Evolutionary conservation across 1,284 basidiomycete species (phyloP).

Genomic region (Singerocomus inundabilis): DNA sequence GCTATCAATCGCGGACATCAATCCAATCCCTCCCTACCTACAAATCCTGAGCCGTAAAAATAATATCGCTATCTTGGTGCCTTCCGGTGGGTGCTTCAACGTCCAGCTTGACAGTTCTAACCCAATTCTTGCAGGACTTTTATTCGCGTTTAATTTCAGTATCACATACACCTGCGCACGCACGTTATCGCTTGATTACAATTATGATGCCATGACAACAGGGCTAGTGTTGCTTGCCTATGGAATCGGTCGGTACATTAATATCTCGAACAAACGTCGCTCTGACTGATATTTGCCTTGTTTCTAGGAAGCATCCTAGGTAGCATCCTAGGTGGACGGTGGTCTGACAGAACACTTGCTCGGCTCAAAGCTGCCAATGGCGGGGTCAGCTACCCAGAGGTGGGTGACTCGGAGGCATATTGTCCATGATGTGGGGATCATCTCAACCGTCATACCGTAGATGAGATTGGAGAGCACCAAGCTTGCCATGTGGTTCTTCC

Average conservation of each 20-base stretch:
- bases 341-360: constrained; percentile 67
- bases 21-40: constrained; percentile 24
- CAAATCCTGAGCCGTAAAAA: constrained; percentile 15
- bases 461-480: constrained; percentile 74
- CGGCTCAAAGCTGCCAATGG: constrained; percentile 60
- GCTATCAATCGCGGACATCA: constrained; percentile 22
- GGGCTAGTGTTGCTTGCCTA: constrained; percentile 79
- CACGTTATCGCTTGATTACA: constrained; percentile 64
- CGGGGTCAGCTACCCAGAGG: constrained; percentile 67
- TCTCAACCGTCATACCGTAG: constrained; percentile 34
- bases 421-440: not conserved
- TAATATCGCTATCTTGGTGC: constrained; percentile 18
- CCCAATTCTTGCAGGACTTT: constrained; percentile 50
- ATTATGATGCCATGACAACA: constrained; percentile 68
- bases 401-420: constrained; percentile 27
- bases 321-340: constrained; percentile 73
- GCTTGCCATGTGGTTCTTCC: constrained; percentile 52
- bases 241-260: constrained; percentile 53
- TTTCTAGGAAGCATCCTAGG: constrained; percentile 61
- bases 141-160: constrained; percentile 72
- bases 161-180: constrained; percentile 72
- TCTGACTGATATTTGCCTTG: not conserved
- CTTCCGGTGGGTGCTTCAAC: constrained; percentile 19
- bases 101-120: constrained; percentile 48
- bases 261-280: not conserved